Percentiles rank a stretch among this genome's conserved stretches.
Evolutionary conservation across 2,329 filamentous ascomycete genomes (phyloP).

Genomic region (Colletotrichum musae): DNA sequence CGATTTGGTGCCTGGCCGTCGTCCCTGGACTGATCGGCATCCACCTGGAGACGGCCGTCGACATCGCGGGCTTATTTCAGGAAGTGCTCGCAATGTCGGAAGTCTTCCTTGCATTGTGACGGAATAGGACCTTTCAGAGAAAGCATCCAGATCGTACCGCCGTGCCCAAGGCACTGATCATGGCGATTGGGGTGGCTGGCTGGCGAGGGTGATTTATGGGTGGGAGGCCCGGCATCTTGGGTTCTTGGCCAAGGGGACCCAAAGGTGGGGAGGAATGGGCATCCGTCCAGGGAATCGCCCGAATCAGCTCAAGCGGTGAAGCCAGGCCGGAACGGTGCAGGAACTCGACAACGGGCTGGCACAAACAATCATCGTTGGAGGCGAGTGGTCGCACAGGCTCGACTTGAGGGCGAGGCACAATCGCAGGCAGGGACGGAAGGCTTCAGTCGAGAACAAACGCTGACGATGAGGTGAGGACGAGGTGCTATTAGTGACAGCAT

Average conservation of each 20-base stretch:
- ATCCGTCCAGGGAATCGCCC: slow-evolving; percentile 23
- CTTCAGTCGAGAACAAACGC: neutral
- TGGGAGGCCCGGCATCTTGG: slow-evolving; percentile 31
- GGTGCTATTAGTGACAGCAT: neutral
- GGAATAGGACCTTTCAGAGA: too few relatives aligned
- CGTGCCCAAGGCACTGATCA: neutral
- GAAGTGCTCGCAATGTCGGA: slow-evolving; percentile 7
- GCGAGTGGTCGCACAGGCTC: slow-evolving; percentile 9
- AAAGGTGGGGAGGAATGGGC: slow-evolving; percentile 25
- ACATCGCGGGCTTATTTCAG: slow-evolving; percentile 23
- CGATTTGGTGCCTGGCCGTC: neutral
- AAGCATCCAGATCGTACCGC: neutral
- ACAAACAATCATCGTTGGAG: neutral
- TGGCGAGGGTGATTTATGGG: neutral
- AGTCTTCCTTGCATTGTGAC: neutral
- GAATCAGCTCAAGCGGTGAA: slow-evolving; percentile 35
- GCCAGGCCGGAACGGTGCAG: slow-evolving; percentile 19
- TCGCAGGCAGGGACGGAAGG: slow-evolving; percentile 3
- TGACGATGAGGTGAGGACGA: neutral
- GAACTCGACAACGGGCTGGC: neutral
- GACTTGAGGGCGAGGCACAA: slow-evolving; percentile 7
- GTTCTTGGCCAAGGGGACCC: slow-evolving; percentile 27
- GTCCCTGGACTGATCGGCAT: slow-evolving; percentile 28
- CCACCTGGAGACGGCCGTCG: slow-evolving; percentile 13
- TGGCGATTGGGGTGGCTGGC: neutral